These are phyloP conservation scores for Volvox reticuliferus DNA, from an alignment of 139 green algal genomes.

Conservation along the genomic window DNA sequence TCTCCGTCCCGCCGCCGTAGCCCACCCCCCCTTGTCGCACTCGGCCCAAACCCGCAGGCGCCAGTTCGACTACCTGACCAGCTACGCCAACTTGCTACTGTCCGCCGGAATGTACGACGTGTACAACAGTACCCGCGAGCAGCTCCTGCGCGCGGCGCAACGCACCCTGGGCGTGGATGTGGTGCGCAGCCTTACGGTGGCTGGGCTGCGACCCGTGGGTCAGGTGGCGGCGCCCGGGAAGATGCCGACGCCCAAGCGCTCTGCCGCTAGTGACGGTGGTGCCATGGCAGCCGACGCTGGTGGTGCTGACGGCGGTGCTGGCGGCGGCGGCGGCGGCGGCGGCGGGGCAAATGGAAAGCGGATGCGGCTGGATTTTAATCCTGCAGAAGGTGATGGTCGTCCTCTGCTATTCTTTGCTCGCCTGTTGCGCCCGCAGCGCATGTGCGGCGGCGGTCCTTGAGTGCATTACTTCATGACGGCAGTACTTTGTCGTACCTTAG, in stretches of 20 bases:
- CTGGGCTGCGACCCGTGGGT: neutral
- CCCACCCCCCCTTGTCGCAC: too few relatives aligned
- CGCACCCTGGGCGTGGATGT: neutral
- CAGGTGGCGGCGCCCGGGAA: neutral
- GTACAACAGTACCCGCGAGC: slow-evolving; percentile 45
- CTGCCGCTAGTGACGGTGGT: neutral
- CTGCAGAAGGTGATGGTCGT: too few relatives aligned
- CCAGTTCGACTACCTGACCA: slow-evolving; percentile 48
- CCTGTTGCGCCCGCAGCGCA: too few relatives aligned
- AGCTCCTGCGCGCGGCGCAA: slow-evolving; percentile 46
- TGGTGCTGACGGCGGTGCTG: neutral
- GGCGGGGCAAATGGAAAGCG: neutral
- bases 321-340: neutral
- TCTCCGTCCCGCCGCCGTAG: too few relatives aligned
- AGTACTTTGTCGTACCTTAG: too few relatives aligned
- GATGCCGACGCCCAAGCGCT: neutral
- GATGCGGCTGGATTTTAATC: neutral
- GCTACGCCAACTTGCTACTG: slow-evolving; percentile 42
- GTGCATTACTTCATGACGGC: too few relatives aligned
- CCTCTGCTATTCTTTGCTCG: too few relatives aligned
- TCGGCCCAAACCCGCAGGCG: neutral
- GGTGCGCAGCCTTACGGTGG: slow-evolving; percentile 13
- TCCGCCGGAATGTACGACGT: slow-evolving; percentile 40
- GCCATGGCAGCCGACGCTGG: neutral
- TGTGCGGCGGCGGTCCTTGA: too few relatives aligned